Evolutionary conservation across 2,329 filamentous ascomycete genomes (phyloP).

Genomic region (Trichoderma lentiforme): DNA sequence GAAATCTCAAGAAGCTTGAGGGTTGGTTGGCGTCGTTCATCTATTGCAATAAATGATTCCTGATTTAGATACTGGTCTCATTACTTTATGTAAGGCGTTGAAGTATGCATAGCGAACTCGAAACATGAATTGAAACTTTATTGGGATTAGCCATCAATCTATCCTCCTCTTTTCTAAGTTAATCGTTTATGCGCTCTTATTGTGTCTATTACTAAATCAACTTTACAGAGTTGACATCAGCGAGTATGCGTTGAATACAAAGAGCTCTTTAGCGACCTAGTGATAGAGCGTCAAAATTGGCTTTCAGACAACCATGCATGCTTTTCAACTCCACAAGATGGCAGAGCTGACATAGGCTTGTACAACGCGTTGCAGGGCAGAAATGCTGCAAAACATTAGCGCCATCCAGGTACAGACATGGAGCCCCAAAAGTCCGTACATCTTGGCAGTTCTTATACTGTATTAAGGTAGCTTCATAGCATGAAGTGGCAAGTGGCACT

Average conservation of each 20-base stretch:
- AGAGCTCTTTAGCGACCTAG: neutral
- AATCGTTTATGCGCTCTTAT: neutral
- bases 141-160: neutral
- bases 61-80: neutral
- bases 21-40: neutral
- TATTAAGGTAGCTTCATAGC: neutral
- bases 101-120: neutral
- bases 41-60: neutral
- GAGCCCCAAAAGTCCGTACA: neutral
- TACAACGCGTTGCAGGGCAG: neutral
- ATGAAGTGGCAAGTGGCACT: neutral
- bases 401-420: neutral
- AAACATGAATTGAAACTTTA: neutral
- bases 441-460: neutral
- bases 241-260: neutral
- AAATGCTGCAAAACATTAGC: neutral
- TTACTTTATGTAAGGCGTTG: neutral
- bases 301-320: neutral
- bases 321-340: neutral
- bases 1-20: neutral
- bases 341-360: neutral
- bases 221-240: neutral
- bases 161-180: neutral
- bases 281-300: neutral
- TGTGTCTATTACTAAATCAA: neutral